These are phyloP conservation scores for Tylopilus felleus DNA, from an alignment of 768 basidiomycete species.

Conservation along the genomic window DNA sequence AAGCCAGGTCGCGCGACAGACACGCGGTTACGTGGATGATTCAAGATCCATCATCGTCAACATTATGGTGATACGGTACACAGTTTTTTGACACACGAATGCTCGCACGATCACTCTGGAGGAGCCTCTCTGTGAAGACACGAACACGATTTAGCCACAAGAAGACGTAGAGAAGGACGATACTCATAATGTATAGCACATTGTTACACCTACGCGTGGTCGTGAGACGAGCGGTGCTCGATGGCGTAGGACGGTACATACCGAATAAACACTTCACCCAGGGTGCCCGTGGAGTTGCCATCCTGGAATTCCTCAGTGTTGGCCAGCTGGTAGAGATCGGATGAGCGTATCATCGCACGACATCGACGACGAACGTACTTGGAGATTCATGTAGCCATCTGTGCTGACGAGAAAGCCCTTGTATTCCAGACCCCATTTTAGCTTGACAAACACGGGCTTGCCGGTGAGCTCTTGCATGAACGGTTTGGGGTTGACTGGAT, in stretches of 20 bases:
- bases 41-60: neutral
- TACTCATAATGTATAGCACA: slow-evolving; percentile 92
- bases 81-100: slow-evolving; percentile 6
- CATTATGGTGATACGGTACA: slow-evolving; percentile 14
- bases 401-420: slow-evolving; percentile 99
- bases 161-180: slow-evolving; percentile 4
- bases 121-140: slow-evolving; percentile 69
- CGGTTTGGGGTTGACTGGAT: slow-evolving; percentile 97
- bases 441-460: slow-evolving; percentile 89
- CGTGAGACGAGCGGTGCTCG: slow-evolving; percentile 3
- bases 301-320: slow-evolving; percentile 99
- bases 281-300: slow-evolving; percentile 88
- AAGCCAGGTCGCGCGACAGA: neutral
- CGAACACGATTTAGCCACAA: slow-evolving; percentile 21
- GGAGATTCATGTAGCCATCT: slow-evolving; percentile 99
- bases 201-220: slow-evolving; percentile 75
- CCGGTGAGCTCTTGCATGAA: slow-evolving; percentile 98
- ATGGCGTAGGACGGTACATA: slow-evolving; percentile 34
- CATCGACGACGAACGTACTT: slow-evolving; percentile 48
- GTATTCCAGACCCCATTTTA: slow-evolving; percentile 99
- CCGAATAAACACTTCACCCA: slow-evolving; percentile 99
- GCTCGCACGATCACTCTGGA: slow-evolving; percentile 36
- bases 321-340: slow-evolving; percentile 61
- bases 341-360: neutral
- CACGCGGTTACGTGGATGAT: no score